Evolutionary conservation across 2,329 filamentous ascomycete species (phyloP).

Genomic region (Pyrenophora seminiperda): DNA sequence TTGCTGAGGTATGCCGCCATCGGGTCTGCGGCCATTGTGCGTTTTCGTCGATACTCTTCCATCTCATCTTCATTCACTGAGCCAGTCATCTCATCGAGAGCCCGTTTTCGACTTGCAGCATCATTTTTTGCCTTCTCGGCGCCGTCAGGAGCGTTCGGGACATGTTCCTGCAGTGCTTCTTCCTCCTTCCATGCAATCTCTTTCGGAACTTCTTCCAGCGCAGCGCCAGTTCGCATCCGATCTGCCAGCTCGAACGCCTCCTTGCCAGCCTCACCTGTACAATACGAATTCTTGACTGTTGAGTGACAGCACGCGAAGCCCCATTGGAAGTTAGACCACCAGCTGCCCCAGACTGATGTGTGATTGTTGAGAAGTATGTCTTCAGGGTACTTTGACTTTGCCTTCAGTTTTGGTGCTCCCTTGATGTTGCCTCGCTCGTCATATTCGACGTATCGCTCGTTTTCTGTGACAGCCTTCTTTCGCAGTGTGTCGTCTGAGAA

Average conservation of each 20-base stretch:
- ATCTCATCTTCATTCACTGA: constrained; percentile 82
- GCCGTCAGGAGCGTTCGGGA: constrained; percentile 51
- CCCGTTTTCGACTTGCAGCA: constrained; percentile 67
- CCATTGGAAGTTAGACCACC: constrained; percentile 96
- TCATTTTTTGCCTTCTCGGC: constrained; percentile 51
- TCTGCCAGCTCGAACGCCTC: constrained; percentile 79
- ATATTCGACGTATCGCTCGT: constrained; percentile 90
- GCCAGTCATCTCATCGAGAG: constrained; percentile 76
- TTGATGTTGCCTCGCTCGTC: constrained; percentile 90
- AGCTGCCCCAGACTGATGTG: constrained; percentile 90
- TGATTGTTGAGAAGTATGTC: constrained; percentile 91
- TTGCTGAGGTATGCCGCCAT: constrained; percentile 74
- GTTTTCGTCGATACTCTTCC: constrained; percentile 81
- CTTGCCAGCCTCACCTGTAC: constrained; percentile 88
- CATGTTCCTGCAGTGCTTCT: constrained; percentile 47
- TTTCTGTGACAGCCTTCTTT: constrained; percentile 73
- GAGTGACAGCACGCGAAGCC: constrained; percentile 96
- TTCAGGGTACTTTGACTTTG: constrained; percentile 90
- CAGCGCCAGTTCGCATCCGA: constrained; percentile 56
- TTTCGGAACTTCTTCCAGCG: constrained; percentile 52
- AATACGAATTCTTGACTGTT: constrained; percentile 94
- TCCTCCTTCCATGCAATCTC: constrained; percentile 53
- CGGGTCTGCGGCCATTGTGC: constrained; percentile 76
- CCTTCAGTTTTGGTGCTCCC: constrained; percentile 74
- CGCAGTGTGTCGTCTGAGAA: constrained; percentile 66